Evolutionary conservation across 768 basidiomycete species (phyloP), one percentile per base, ranked within the genome.

Genomic region (Phylloporus arenicola): DNA sequence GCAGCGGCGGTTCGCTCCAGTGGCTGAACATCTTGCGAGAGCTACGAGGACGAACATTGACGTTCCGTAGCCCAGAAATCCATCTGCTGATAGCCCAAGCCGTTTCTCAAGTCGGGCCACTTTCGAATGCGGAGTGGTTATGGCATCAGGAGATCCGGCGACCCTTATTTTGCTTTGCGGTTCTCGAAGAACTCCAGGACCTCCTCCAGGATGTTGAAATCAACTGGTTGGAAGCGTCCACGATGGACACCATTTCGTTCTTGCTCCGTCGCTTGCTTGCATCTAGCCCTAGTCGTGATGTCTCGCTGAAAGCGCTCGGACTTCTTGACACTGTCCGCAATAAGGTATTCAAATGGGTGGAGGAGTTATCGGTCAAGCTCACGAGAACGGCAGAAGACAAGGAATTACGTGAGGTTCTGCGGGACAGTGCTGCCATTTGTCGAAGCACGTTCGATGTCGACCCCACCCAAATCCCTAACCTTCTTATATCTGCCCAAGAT

Each of bases 11-110:
- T 0, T 56, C 45, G 1, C 57, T 81, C 0, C 80, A 81, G 41
- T 80, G 78, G 79, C 57, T 72, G 30, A 81, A 80, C 47, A 72
- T 81, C 20, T 48, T 68, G 16, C 69, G 72, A 19, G 75, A 73
- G 51, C 55, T 81, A 13, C 66, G 64, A 5, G 64, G 62, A 1
- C 62, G 67, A 22, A 52, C 56, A 0, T 51, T 82, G 37, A 69
- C 61, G 4, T 72, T 82, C 43, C 62, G 66, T 19, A 45, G 56
- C 6, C 62, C 65, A 1, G 73, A 71, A 12, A 72, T 80, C 0
- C 68, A 78, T 43, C 43, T 61, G 0, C 62, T 81, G 3, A 16
- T 80, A 1, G 60, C 56, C 6, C 79, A 79, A 50, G 67, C 79
- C 3, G 64, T 64, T 0, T 72, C 66, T 53, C 75, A 81, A 49